A percentile compares a stretch with the other conserved stretches of the same genome.
Conservation (phyloP, 208 protist genomes). For the Trypanosoma theileri region DNA sequence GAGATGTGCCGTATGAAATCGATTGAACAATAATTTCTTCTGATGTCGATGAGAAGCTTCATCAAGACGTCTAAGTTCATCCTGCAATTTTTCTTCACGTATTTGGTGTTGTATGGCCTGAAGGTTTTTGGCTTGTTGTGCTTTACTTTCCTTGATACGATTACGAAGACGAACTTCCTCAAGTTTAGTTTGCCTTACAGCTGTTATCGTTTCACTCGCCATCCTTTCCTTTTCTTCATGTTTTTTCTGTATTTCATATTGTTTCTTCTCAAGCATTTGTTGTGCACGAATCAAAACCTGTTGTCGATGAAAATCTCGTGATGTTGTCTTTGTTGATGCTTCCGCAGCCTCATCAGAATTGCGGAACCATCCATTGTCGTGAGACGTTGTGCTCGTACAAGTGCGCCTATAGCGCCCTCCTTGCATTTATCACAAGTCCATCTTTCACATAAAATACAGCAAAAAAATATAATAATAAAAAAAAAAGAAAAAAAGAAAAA, state of each 20-base stretch:
- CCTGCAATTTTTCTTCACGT: slow-evolving; percentile 11
- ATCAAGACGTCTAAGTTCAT: neutral
- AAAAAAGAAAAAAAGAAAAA: neutral
- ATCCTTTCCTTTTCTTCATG: slow-evolving; percentile 6
- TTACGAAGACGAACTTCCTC: slow-evolving; percentile 1
- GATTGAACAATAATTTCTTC: slow-evolving; percentile 2
- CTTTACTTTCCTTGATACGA: slow-evolving; percentile 6
- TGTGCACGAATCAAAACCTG: slow-evolving; percentile 10
- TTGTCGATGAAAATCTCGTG: slow-evolving; percentile 1
- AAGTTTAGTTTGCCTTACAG: neutral
- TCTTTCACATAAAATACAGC: too few relatives aligned
- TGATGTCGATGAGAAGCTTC: slow-evolving; percentile 11
- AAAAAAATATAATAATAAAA: slow-evolving; percentile 8
- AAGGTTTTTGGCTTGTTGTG: slow-evolving; percentile 4
- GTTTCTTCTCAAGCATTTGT: slow-evolving; percentile 9
- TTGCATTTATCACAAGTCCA: too few relatives aligned
- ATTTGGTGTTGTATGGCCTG: neutral
- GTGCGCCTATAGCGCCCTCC: too few relatives aligned
- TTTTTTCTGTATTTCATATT: slow-evolving; percentile 2
- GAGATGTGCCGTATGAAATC: slow-evolving; percentile 5
- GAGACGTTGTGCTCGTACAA: too few relatives aligned
- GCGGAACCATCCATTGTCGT: neutral
- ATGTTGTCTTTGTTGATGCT: neutral
- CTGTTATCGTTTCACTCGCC: slow-evolving; percentile 1
- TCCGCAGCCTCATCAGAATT: neutral